Base-by-base conservation (phyloP, 2,329 filamentous ascomycete genomes). In the Fusarium floridanum region DNA sequence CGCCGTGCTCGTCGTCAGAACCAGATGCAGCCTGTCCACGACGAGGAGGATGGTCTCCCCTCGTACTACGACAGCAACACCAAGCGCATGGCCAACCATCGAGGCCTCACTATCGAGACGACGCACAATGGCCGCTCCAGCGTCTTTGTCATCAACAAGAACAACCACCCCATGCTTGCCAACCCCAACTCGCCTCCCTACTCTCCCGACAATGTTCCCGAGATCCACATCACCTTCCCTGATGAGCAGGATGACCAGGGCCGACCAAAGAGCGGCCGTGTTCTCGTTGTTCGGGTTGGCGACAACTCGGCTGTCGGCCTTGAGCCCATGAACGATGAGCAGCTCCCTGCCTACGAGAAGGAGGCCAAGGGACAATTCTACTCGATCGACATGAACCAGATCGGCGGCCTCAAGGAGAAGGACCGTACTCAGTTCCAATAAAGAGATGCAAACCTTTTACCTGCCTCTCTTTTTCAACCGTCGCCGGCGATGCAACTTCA, bases 221-320 rank as follows among this genome's bases (percentile, higher is more conserved):
- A 98, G 85, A 99, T 99, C 80, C 95, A 95, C 84, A 98, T 99
- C 83, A 98, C 97, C 39, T 98, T 99, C 87, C 97, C 97, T 17
- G 94, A 97, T 79, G 97, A 98, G 87, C 92, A 97, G 77, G 95
- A 98, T 81, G 94, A 95, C 76, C 86, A 90, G 64, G 96, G 96
- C 77, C 94, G 92, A 83, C 89, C 89, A 78, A 93, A 93, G 86
- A 95, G 93, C 76, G 96, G 96, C 37, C 92, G 95, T 36, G 95
- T 98, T 61, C 93, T 99, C 24, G 91, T 98, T 39, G 96, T 99
- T 66, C 91, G 94, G 62, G 94, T 98, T 61, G 95, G 95, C 72
- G 97, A 98, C 76, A 93, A 91, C 71, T 93, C 94, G 57, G 89
- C 91, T 41, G 92, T 98, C 74, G 97, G 96, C 60, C 89, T 98